Conservation (phyloP, 352 stramenopile species). For the Pythium pyrilobum region DNA sequence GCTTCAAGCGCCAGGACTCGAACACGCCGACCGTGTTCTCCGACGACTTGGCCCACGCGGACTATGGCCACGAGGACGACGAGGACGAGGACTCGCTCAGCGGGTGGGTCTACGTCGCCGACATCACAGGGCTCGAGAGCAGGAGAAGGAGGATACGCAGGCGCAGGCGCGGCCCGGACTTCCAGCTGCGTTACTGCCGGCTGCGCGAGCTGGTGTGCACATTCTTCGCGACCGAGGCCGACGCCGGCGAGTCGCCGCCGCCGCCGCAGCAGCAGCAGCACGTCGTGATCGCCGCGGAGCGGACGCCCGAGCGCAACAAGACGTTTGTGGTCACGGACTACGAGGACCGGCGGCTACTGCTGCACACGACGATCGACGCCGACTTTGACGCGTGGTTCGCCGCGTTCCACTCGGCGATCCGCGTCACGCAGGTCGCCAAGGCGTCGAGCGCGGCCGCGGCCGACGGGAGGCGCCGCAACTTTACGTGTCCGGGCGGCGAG, state of each 20-base stretch:
- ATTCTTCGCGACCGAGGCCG: slow-evolving; percentile 29
- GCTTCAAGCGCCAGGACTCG: background rate
- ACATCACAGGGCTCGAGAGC: background rate
- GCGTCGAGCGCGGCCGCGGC: background rate
- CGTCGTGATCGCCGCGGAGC: slow-evolving; percentile 34
- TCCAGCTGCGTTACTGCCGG: background rate
- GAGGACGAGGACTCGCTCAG: background rate
- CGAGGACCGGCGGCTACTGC: slow-evolving; percentile 30
- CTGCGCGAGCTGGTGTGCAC: slow-evolving; percentile 32
- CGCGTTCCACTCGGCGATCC: slow-evolving; percentile 33
- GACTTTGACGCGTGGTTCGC: slow-evolving; percentile 48
- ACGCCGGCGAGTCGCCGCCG: too few species aligned
- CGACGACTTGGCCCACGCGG: too few species aligned
- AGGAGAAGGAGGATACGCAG: background rate
- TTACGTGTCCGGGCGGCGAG: too few species aligned
- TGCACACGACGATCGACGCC: slow-evolving; percentile 29
- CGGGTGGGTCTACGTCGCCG: background rate
- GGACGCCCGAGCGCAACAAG: slow-evolving; percentile 46
- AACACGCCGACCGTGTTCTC: slow-evolving; percentile 12
- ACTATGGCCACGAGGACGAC: background rate
- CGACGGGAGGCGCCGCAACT: too few species aligned
- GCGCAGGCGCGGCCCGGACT: background rate
- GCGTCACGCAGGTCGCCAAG: slow-evolving; percentile 32
- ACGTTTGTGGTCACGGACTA: slow-evolving; percentile 40
- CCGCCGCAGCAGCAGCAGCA: too few species aligned